Base-by-base conservation (phyloP, 352 stramenopile species). In the Globisporangium heterothallicum region DNA sequence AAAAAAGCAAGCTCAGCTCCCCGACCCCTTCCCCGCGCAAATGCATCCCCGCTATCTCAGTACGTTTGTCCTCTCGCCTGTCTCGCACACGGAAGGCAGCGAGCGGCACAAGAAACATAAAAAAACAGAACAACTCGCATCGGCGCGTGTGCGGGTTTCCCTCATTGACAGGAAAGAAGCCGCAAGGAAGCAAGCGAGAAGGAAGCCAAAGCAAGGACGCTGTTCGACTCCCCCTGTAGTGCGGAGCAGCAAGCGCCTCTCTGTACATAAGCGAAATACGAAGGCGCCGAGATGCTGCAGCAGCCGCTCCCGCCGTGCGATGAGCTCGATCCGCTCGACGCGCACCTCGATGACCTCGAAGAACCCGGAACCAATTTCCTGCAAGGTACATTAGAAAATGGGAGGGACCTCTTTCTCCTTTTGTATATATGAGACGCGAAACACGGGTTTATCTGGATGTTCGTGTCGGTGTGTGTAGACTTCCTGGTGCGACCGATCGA, bases 261-360 rank as follows among this genome's bases (percentile, higher is more conserved):
- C 25, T 27, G 43, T 40, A 18, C 27, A 35, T 35, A 45, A 21
- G 25, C 21, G 29, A 38, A 21, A 6, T 4, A 25, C 30, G 2
- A 2, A 13, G 10, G 41, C 21, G 24, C 12, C 22, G 21, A 27
- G 26, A 74, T 63, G 64, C 78, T 89, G 72, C 60, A 80, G 72
- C 64, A 72, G 59, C 53, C 70, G 58, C 63, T 66, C 43, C 57
- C 84, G 43, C 72, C 68, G 30, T 70, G 64, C 34, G 81, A 81
- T 35, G 77, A 91, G 63, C 79, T 83, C 57, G 75, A 89, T 57
- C 63, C 75, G 42, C 68, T 91, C 53, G 77, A 88, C 46, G 73
- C 74, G 35, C 72, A 88, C 45, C 51, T 91, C 26, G 74, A 86
- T 16, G 79, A 88, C 53, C 64, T 91, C 44, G 78, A 91, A 51